These are phyloP conservation scores for Citrus sinensis DNA, from an alignment of 345 rosid species.

Conservation along the genomic window DVS_A1.0 CM039164.1:28061501-28062000, in stretches of 20 bases:
- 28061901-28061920: background rate
- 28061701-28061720: slow-evolving; percentile 82
- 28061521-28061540: background rate
- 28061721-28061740: slow-evolving; percentile 79
- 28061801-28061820: slow-evolving; percentile 83
- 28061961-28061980: too few relatives aligned
- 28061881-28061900: background rate
- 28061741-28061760: slow-evolving; percentile 52
- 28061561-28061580: slow-evolving; percentile 61
- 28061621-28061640: slow-evolving; percentile 59
- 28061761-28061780: slow-evolving; percentile 85
- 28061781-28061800: slow-evolving; percentile 69
- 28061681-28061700: slow-evolving; percentile 86
- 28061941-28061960: too few relatives aligned
- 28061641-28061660: slow-evolving; percentile 73
- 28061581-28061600: slow-evolving; percentile 77
- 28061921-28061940: too few relatives aligned
- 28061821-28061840: slow-evolving; percentile 73
- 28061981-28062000: too few relatives aligned
- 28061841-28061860: slow-evolving; percentile 69
- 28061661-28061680: slow-evolving; percentile 60
- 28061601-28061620: slow-evolving; percentile 63
- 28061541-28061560: slow-evolving; percentile 26
- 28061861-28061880: background rate
- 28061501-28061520: background rate